A percentile compares a stretch with the other conserved stretches of the same genome.
These are phyloP conservation scores for Jamesozyma jinghongensis DNA, from an alignment of 805 yeast genomes.

Conservation along the genomic window DNA sequence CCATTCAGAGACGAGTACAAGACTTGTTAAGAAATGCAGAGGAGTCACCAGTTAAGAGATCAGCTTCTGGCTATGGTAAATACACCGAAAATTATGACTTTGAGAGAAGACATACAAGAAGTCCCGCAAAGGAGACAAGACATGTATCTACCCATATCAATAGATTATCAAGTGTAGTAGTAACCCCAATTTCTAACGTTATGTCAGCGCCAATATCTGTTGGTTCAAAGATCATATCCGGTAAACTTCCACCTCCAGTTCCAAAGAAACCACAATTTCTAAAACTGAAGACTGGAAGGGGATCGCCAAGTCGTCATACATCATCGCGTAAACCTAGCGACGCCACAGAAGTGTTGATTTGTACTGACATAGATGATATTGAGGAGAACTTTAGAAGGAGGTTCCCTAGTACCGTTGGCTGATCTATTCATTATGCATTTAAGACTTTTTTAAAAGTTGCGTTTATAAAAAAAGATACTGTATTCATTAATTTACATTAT, in stretches of 20 bases:
- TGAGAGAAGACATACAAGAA: neutral
- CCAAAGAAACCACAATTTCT: constrained; percentile 18
- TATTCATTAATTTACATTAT: constrained; percentile 3
- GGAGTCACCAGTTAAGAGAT: constrained; percentile 29
- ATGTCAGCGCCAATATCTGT: neutral
- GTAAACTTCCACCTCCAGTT: constrained; percentile 41
- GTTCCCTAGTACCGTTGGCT: constrained; percentile 48
- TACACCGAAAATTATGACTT: constrained; percentile 39
- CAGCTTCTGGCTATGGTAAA: constrained; percentile 78
- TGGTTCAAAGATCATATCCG: constrained; percentile 7
- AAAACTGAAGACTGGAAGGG: neutral
- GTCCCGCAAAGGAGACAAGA: neutral
- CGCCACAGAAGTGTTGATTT: constrained; percentile 4
- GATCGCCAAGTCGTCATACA: constrained; percentile 30
- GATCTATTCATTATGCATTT: neutral
- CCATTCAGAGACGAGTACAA: constrained; percentile 50
- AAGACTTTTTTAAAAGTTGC: neutral
- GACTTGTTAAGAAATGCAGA: constrained; percentile 34
- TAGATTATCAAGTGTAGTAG: constrained; percentile 1
- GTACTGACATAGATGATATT: constrained; percentile 39
- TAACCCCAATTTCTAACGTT: neutral
- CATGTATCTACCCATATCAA: neutral
- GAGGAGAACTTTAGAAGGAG: constrained; percentile 48
- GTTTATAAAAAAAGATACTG: neutral
- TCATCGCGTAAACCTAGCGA: constrained; percentile 3